Conservation (phyloP, 768 basidiomycete species). For the Lepiota brunneoincarnata region DNA sequence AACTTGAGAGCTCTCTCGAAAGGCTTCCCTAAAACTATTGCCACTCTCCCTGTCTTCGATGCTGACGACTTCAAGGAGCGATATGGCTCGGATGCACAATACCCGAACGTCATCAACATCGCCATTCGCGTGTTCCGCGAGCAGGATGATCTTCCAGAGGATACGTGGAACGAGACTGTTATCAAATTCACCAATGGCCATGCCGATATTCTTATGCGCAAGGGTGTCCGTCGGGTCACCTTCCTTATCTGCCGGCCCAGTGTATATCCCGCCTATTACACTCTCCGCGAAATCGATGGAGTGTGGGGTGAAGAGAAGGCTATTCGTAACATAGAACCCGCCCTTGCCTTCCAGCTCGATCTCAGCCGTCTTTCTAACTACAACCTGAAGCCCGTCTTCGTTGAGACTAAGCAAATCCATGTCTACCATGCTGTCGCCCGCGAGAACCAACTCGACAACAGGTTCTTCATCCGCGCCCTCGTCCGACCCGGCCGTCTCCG, state of each 20-base stretch:
- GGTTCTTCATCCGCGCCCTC: constrained; percentile 97
- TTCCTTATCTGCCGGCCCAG: constrained; percentile 89
- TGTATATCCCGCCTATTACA: constrained; percentile 94
- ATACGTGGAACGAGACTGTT: constrained; percentile 74
- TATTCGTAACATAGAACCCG: constrained; percentile 98
- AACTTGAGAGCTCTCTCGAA: constrained; percentile 62
- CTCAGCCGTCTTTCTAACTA: constrained; percentile 96
- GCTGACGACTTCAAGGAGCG: constrained; percentile 68
- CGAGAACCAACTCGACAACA: constrained; percentile 96
- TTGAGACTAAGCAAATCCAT: constrained; percentile 96
- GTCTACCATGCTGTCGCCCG: constrained; percentile 94
- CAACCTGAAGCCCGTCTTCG: constrained; percentile 93
- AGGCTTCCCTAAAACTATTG: constrained; percentile 75
- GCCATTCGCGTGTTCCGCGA: constrained; percentile 86
- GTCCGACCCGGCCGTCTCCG: constrained; percentile 93
- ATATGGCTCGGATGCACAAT: constrained; percentile 67
- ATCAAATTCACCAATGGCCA: constrained; percentile 69
- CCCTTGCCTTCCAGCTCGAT: constrained; percentile 96
- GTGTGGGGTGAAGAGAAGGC: constrained; percentile 92
- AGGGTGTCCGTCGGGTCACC: constrained; percentile 90
- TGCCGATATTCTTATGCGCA: constrained; percentile 55
- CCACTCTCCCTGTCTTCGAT: constrained; percentile 74
- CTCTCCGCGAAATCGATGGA: constrained; percentile 71
- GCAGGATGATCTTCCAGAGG: constrained; percentile 75
- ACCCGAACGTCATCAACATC: constrained; percentile 92